These are phyloP conservation scores for Mycocentrospora acerina DNA, from an alignment of 2,329 filamentous ascomycete species.

Conservation along the genomic window DNA sequence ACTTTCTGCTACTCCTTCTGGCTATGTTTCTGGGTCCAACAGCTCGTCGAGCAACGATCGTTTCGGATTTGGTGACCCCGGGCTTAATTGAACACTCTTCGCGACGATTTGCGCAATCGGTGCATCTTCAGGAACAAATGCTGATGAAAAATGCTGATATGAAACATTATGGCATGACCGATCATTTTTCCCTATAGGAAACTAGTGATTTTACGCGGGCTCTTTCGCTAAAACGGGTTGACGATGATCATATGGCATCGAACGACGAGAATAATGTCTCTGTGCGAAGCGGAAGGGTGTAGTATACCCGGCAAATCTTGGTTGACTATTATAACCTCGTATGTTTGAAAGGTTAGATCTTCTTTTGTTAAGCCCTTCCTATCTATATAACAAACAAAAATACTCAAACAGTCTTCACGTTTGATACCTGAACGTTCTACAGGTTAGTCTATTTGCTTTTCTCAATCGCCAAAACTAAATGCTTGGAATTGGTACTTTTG, in stretches of 20 bases:
- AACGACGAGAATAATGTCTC: too few relatives aligned
- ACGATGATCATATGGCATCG: background rate
- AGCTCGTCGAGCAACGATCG: constrained; percentile 38
- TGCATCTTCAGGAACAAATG: background rate
- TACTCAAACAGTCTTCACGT: constrained; percentile 6
- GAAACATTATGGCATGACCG: constrained; percentile 5
- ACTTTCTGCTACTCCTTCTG: constrained; percentile 34
- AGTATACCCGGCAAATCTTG: constrained; percentile 16
- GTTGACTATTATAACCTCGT: constrained; percentile 15
- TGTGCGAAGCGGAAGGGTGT: too few relatives aligned
- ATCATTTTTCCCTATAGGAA: background rate
- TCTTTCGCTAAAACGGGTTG: too few relatives aligned
- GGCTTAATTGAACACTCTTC: constrained; percentile 21
- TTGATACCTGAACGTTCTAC: background rate
- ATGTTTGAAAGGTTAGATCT: constrained; percentile 15
- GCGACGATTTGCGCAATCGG: too few relatives aligned
- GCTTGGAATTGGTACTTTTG: too few relatives aligned
- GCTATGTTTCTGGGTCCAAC: constrained; percentile 35
- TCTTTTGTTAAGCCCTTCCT: constrained; percentile 8
- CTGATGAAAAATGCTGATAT: constrained; percentile 4
- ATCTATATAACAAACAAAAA: constrained; percentile 10
- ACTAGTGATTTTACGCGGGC: too few relatives aligned
- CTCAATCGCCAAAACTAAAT: too few relatives aligned
- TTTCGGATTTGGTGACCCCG: constrained; percentile 40
- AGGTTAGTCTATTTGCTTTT: too few relatives aligned